Conservation (phyloP, 192 early-diverging fungal species). For the Linnemannia zychae region DNA sequence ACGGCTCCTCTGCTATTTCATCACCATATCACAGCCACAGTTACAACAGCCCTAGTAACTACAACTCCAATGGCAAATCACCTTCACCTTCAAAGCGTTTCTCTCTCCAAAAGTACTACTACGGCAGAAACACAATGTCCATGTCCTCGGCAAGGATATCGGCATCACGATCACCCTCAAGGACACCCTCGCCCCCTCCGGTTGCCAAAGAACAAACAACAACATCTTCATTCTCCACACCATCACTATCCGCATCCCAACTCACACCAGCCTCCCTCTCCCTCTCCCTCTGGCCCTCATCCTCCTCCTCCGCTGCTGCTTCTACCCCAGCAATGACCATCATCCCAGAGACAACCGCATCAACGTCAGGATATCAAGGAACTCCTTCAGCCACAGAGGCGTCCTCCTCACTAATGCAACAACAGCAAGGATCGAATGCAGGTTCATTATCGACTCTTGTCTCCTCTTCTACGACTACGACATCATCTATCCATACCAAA, state of each 20-base stretch:
- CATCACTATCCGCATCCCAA: slow-evolving; percentile 9
- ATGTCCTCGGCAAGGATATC: slow-evolving; percentile 22
- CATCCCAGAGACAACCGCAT: slow-evolving; percentile 41
- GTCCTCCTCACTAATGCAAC: background rate
- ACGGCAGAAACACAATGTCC: slow-evolving; percentile 46
- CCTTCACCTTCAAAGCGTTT: slow-evolving; percentile 50
- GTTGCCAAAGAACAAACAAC: background rate
- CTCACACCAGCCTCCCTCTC: slow-evolving; percentile 10
- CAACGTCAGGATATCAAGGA: slow-evolving; percentile 24
- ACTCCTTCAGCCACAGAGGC: slow-evolving; percentile 15
- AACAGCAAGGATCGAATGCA: slow-evolving; percentile 32
- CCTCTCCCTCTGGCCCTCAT: slow-evolving; percentile 7
- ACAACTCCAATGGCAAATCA: slow-evolving; percentile 26
- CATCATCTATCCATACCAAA: background rate
- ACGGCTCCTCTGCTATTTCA: background rate
- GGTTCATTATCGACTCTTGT: slow-evolving; percentile 49
- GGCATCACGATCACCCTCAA: slow-evolving; percentile 29
- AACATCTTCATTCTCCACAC: background rate
- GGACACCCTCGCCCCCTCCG: slow-evolving; percentile 46
- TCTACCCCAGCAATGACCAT: slow-evolving; percentile 4
- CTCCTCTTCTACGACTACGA: background rate
- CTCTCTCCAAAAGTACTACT: slow-evolving; percentile 56
- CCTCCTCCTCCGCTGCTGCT: slow-evolving; percentile 9
- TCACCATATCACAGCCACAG: background rate
- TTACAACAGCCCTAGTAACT: background rate